phyloP scores from a whole-genome alignment of 1,284 basidiomycete species.

The Blastosporella zonata region DNA sequence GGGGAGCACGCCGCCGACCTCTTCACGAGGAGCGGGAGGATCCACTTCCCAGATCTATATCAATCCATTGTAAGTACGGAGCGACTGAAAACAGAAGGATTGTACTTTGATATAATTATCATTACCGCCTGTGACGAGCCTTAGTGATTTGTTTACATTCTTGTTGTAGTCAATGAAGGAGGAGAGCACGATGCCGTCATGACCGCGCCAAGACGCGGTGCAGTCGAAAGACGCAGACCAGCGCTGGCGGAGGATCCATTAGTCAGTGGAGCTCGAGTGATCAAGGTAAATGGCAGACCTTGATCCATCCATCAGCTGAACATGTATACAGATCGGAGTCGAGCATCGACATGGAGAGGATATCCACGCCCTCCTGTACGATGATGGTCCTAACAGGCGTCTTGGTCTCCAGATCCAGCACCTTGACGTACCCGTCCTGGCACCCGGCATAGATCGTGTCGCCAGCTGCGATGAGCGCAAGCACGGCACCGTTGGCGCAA shows the following conservation, averaged over 20 bases:
- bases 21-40: conserved; percentile 28
- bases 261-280: neutral
- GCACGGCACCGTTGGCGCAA: conserved; percentile 66
- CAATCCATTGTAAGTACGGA: neutral
- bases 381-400: conserved; percentile 84
- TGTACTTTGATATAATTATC: conserved; percentile 79
- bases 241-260: conserved; percentile 42
- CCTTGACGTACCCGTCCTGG: conserved; percentile 90
- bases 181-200: conserved; percentile 81
- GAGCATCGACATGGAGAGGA: conserved; percentile 76
- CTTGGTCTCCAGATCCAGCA: conserved; percentile 89
- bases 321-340: conserved; percentile 80
- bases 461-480: conserved; percentile 75
- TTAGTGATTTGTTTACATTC: conserved; percentile 27
- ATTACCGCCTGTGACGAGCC: conserved; percentile 80
- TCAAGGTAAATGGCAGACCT: conserved; percentile 40
- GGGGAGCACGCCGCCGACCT: conserved; percentile 6
- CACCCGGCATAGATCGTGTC: conserved; percentile 90
- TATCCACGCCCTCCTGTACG: conserved; percentile 79
- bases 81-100: neutral
- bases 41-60: conserved; percentile 57
- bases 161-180: conserved; percentile 52
- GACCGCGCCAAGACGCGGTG: conserved; percentile 77
- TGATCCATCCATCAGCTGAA: conserved; percentile 78
- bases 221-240: conserved; percentile 85